Percentiles rank a stretch among this genome's conserved stretches.
Conservation (phyloP, 192 early-diverging fungal species). For the Mortierella claussenii region DNA sequence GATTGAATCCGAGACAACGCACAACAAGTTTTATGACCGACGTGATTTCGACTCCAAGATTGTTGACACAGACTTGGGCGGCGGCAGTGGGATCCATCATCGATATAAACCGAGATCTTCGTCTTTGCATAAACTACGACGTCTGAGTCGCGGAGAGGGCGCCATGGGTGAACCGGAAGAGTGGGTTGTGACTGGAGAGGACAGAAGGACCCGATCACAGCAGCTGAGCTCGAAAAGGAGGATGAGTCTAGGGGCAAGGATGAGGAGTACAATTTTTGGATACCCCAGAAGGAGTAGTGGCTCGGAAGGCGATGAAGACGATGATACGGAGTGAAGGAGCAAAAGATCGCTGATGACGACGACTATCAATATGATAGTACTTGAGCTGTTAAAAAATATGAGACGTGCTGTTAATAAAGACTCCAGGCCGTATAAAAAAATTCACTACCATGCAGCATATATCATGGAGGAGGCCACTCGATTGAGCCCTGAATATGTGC, state of each 20-base stretch:
- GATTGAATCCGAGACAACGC: conserved; percentile 2
- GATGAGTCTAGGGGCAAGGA: conserved; percentile 24
- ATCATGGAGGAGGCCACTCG: too few species aligned
- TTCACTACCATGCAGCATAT: too few species aligned
- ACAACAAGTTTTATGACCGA: conserved; percentile 42
- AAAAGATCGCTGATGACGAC: too few species aligned
- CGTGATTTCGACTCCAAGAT: conserved; percentile 51
- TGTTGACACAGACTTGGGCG: conserved; percentile 15
- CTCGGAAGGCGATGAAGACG: conserved; percentile 36
- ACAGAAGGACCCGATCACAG: conserved; percentile 8
- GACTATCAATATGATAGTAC: too few species aligned
- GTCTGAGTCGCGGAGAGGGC: not conserved
- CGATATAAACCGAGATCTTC: too few species aligned
- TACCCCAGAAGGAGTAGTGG: not conserved
- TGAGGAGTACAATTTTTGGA: conserved; percentile 38
- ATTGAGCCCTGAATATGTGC: too few species aligned
- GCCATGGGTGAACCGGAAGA: not conserved
- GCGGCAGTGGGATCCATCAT: too few species aligned
- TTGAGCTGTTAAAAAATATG: too few species aligned
- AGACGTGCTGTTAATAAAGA: too few species aligned
- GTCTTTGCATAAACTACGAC: conserved; percentile 27
- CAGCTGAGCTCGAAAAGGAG: not conserved
- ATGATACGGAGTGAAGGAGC: conserved; percentile 5
- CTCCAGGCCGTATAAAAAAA: too few species aligned
- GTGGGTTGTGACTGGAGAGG: not conserved